Evolutionary conservation across 129 eudicot genomes (phyloP).

Genomic region (Flaveria linearis): DNA sequence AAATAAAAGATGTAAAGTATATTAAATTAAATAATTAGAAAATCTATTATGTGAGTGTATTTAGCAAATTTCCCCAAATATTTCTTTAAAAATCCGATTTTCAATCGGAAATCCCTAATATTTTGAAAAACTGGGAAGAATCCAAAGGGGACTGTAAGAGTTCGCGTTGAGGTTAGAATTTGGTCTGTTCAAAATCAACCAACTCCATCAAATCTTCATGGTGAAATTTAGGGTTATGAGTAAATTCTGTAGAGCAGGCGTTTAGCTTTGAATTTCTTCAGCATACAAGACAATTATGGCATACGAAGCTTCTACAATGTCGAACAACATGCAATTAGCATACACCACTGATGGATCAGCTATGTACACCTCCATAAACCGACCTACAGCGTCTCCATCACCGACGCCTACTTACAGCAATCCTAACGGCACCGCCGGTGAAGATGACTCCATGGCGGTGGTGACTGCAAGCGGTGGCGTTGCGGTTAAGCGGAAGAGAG

Average conservation of each 20-base stretch:
- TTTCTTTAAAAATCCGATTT: background rate
- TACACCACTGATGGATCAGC: conserved; percentile 37
- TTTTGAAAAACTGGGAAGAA: background rate
- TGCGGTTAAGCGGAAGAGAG: conserved; percentile 43
- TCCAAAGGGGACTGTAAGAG: conserved; percentile 9
- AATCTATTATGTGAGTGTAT: too few relatives aligned
- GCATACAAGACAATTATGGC: conserved; percentile 11
- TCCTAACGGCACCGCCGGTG: conserved; percentile 22
- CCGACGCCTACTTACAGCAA: conserved; percentile 30
- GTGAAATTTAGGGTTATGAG: conserved; percentile 28
- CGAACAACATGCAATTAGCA: conserved; percentile 40
- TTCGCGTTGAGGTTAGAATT: conserved; percentile 1
- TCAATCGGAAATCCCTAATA: background rate
- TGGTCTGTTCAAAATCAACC: background rate
- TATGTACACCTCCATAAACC: conserved; percentile 37
- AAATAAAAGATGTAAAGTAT: too few relatives aligned
- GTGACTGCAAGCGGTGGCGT: conserved; percentile 23
- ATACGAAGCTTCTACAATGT: conserved; percentile 24
- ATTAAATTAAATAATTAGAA: too few relatives aligned
- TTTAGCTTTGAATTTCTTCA: background rate
- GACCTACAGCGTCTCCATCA: conserved; percentile 28
- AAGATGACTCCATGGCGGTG: conserved; percentile 17
- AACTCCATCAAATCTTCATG: background rate
- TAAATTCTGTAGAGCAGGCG: background rate
- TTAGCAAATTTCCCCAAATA: conserved; percentile 16